Evolutionary conservation across 1,284 basidiomycete species (phyloP).

Genomic region (Papiliotrema terrestris): DNA sequence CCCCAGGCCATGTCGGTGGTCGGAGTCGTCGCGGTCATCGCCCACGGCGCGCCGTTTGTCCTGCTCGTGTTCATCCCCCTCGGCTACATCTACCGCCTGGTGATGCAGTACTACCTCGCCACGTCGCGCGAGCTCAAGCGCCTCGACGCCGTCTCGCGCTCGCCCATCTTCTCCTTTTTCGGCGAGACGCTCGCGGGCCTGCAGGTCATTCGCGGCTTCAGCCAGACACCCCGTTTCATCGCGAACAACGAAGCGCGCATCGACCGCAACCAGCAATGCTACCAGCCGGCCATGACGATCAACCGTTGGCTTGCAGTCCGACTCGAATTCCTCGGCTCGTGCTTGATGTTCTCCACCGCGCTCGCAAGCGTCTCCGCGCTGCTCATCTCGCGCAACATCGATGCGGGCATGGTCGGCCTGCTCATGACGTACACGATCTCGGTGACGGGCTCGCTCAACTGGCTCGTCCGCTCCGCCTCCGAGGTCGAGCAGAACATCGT

Average conservation of each 20-base stretch:
- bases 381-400: slow-evolving; percentile 65
- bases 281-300: slow-evolving; percentile 52
- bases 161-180: slow-evolving; percentile 85
- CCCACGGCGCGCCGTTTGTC: slow-evolving; percentile 75
- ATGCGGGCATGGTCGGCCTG: slow-evolving; percentile 88
- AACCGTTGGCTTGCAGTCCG: slow-evolving; percentile 55
- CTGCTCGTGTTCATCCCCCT: slow-evolving; percentile 71
- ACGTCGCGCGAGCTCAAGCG: slow-evolving; percentile 90
- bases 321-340: slow-evolving; percentile 72
- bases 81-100: slow-evolving; percentile 66
- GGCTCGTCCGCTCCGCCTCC: slow-evolving; percentile 83
- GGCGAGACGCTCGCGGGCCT: slow-evolving; percentile 81
- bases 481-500: slow-evolving; percentile 95
- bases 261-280: slow-evolving; percentile 56
- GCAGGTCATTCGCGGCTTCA: slow-evolving; percentile 75
- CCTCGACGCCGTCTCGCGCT: slow-evolving; percentile 82
- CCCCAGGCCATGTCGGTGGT: slow-evolving; percentile 51
- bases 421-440: slow-evolving; percentile 82
- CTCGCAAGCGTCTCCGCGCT: slow-evolving; percentile 67
- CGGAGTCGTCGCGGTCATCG: slow-evolving; percentile 76
- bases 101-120: slow-evolving; percentile 85
- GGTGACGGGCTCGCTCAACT: slow-evolving; percentile 69
- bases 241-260: slow-evolving; percentile 69
- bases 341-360: slow-evolving; percentile 74
- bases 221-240: slow-evolving; percentile 69